Evolutionary conservation across 148 eudicot species (phyloP), one percentile per base, ranked within the genome.

Genomic region (Vaccinium vitisidaea): DNA sequence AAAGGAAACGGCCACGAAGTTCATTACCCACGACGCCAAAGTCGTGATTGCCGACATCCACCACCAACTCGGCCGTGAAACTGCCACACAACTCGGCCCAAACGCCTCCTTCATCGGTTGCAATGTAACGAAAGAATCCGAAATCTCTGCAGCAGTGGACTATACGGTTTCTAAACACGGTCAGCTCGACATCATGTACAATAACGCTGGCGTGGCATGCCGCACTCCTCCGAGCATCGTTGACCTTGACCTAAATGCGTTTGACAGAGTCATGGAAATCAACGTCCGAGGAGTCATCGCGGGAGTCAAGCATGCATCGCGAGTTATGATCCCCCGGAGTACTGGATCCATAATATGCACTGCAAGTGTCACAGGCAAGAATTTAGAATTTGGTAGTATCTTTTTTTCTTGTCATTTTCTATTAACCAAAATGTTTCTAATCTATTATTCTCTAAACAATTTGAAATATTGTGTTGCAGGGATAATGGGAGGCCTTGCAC

Each of bases 161-260:
- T 91, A 75, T 67, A 23, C 96, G 0, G 88, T 94, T 61, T 88
- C 90, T 19, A 85, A 52, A 9, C 85, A 86, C 83, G 92, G 95
- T 8, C 91, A 86, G 6, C 91, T 95, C 3, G 98, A 95, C 86
- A 93, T 95, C 88, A 92, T 95, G 94, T 95, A 92, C 88, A 94
- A 94, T 84, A 95, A 95, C 80, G 98, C 93, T 50, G 98, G 98
- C 8, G 80, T 95, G 4, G 91, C 98, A 3, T 87, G 93, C 83
- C 86, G 77, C 10, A 88, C 95, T 1, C 84, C 92, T 4, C 92
- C 87, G 0, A 89, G 92, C 89, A 95, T 95, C 10, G 63, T 48
- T 0, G 92, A 95, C 53, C 90, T 94, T 4, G 93, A 95, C 85
- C 89, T 93, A 0, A 84, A 82, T 1, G 58, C 59, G 12, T 95